Conservation (phyloP, 2,329 filamentous ascomycete genomes). For the Microdochium trichocladiopsis region DNA sequence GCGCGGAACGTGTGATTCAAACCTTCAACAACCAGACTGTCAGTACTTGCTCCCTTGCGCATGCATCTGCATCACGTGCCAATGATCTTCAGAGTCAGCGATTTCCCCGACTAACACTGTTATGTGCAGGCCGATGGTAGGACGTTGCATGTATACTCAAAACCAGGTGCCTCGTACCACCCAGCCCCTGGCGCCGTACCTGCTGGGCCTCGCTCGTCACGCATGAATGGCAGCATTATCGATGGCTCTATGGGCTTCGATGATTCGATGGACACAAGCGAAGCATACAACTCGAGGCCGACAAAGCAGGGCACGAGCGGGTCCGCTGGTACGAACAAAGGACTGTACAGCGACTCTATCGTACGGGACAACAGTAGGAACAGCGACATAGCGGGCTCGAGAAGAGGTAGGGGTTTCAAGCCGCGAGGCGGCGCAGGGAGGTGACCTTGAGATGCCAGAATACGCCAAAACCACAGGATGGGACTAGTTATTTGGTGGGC, state of each 20-base stretch:
- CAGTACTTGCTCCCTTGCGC: conserved; percentile 19
- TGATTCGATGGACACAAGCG: conserved; percentile 29
- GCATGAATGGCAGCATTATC: conserved; percentile 32
- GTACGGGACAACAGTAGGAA: neutral
- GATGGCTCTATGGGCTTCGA: conserved; percentile 49
- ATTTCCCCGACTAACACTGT: neutral
- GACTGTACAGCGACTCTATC: neutral
- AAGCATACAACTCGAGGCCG: conserved; percentile 34
- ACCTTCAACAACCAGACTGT: conserved; percentile 77
- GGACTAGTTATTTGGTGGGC: no score
- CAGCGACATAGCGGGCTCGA: neutral
- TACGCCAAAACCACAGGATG: no score
- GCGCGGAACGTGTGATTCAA: conserved; percentile 66
- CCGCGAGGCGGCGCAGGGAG: neutral
- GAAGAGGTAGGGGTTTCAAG: neutral
- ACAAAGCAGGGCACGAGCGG: conserved; percentile 9
- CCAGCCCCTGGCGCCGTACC: conserved; percentile 20
- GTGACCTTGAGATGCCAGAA: neutral
- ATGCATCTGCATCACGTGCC: no score
- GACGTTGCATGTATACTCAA: conserved; percentile 66
- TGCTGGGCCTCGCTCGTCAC: conserved; percentile 19
- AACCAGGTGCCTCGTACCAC: conserved; percentile 35
- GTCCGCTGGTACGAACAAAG: conserved; percentile 3
- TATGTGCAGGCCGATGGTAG: conserved; percentile 61
- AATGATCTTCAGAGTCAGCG: neutral